Evolutionary conservation across 768 basidiomycete genomes (phyloP).

Genomic region (Kwoniella shandongensis): DNA sequence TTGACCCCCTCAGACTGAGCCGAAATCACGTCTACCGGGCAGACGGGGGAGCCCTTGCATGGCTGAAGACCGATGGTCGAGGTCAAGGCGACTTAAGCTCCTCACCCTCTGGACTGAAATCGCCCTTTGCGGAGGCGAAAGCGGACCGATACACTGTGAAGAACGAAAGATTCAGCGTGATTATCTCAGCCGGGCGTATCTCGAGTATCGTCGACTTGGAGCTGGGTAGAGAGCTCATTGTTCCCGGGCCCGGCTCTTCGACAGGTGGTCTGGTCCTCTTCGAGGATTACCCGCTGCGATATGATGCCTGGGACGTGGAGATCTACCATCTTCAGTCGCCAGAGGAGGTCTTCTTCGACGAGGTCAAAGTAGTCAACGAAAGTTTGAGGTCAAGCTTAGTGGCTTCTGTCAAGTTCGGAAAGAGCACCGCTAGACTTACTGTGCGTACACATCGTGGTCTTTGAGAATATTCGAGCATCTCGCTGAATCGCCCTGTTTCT

Average conservation of each 20-base stretch:
- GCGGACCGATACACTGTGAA: slow-evolving; percentile 16
- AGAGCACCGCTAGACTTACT: slow-evolving; percentile 12
- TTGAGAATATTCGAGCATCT: no score
- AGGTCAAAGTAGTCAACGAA: slow-evolving; percentile 15
- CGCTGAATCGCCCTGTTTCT: no score
- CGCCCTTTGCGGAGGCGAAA: slow-evolving; percentile 10
- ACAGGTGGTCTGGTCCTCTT: slow-evolving; percentile 36
- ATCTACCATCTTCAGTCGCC: slow-evolving; percentile 32
- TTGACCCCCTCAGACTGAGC: background rate
- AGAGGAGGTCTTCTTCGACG: slow-evolving; percentile 19
- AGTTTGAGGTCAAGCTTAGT: slow-evolving; percentile 6
- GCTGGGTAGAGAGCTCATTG: slow-evolving; percentile 26
- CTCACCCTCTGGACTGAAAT: no score
- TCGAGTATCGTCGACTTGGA: slow-evolving; percentile 22
- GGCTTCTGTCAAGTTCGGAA: slow-evolving; percentile 8
- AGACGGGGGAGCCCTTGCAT: background rate
- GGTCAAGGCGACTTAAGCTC: slow-evolving; percentile 9
- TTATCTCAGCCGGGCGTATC: slow-evolving; percentile 28
- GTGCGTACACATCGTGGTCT: slow-evolving; percentile 1
- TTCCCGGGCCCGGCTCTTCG: slow-evolving; percentile 16
- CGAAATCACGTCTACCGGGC: background rate
- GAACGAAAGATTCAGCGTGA: slow-evolving; percentile 20
- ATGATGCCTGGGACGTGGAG: slow-evolving; percentile 40
- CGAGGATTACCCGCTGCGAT: slow-evolving; percentile 31
- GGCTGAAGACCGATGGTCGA: background rate